Conservation (phyloP, 2,329 filamentous ascomycete genomes). For the Diplodia intermedia region DNA sequence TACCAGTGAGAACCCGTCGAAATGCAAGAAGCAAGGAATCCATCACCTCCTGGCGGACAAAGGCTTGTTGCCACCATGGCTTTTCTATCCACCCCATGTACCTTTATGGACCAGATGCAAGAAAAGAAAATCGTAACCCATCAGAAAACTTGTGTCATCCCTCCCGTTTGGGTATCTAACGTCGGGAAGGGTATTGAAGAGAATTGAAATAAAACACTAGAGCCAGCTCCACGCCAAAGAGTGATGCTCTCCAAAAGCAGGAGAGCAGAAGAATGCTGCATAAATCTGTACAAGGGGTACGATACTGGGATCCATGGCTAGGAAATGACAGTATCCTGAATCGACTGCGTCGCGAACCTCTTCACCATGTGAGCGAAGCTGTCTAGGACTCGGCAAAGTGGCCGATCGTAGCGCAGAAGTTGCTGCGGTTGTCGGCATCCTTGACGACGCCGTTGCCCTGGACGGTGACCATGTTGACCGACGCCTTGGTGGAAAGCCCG, state of each 20-base stretch:
- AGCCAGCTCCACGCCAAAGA: conserved; percentile 25
- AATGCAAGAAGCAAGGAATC: conserved; percentile 19
- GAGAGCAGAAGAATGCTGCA: conserved; percentile 21
- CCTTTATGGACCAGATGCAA: conserved; percentile 9
- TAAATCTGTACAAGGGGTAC: conserved; percentile 26
- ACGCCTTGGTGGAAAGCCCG: conserved; percentile 57
- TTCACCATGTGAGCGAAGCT: not conserved
- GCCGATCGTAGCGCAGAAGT: conserved; percentile 58
- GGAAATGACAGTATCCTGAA: conserved; percentile 26
- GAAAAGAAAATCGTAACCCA: conserved; percentile 21
- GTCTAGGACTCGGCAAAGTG: conserved; percentile 33
- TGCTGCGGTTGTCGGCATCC: conserved; percentile 55
- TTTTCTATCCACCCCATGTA: conserved; percentile 28
- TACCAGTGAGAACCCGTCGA: conserved; percentile 4
- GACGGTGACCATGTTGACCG: conserved; percentile 57
- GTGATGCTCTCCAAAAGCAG: conserved; percentile 13
- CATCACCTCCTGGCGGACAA: not conserved
- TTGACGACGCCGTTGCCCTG: conserved; percentile 45
- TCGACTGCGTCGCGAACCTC: not conserved
- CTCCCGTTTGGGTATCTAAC: conserved; percentile 25
- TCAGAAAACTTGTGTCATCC: conserved; percentile 4
- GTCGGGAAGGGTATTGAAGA: conserved; percentile 21
- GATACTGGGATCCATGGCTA: conserved; percentile 6
- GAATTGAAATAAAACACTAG: conserved; percentile 21
- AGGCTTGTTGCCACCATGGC: not conserved